A percentile compares a stretch with the other conserved stretches of the same genome.
These are phyloP conservation scores for Arthrobotrys megalospora DNA, from an alignment of 2,329 filamentous ascomycete genomes.

Conservation along the genomic window DNA sequence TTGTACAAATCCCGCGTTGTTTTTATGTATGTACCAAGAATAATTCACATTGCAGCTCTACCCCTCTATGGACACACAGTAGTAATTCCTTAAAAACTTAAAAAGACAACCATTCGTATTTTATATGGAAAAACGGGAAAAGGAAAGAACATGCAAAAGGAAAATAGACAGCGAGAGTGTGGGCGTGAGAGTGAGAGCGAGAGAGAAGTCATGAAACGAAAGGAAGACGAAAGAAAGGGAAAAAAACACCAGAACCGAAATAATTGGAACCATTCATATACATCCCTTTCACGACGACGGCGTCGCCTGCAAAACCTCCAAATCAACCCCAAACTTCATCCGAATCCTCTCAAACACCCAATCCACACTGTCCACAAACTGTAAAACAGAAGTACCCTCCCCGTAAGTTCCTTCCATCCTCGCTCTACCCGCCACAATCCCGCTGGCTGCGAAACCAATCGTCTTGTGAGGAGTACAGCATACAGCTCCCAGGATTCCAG, in stretches of 20 bases:
- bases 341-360: constrained; percentile 44
- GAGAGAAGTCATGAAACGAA: neutral
- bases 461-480: constrained; percentile 37
- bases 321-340: constrained; percentile 37
- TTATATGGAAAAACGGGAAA: constrained; percentile 2
- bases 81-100: constrained; percentile 13
- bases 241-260: neutral
- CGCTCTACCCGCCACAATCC: constrained; percentile 37
- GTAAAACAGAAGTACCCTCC: constrained; percentile 37
- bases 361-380: constrained; percentile 52
- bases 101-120: constrained; percentile 34
- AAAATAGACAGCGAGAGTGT: no score
- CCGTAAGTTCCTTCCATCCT: constrained; percentile 30
- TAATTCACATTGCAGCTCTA: constrained; percentile 27
- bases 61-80: constrained; percentile 23
- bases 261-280: constrained; percentile 12
- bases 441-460: constrained; percentile 29
- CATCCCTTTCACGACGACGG: neutral
- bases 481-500: constrained; percentile 41
- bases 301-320: constrained; percentile 37
- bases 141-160: neutral
- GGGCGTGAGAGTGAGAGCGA: neutral
- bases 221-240: constrained; percentile 1
- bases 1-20: constrained; percentile 30
- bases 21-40: neutral